Percentiles rank a stretch among this genome's conserved stretches.
Conservation (phyloP, 176 grass and related monocot genomes). For the Pontederia paniculata region DNA sequence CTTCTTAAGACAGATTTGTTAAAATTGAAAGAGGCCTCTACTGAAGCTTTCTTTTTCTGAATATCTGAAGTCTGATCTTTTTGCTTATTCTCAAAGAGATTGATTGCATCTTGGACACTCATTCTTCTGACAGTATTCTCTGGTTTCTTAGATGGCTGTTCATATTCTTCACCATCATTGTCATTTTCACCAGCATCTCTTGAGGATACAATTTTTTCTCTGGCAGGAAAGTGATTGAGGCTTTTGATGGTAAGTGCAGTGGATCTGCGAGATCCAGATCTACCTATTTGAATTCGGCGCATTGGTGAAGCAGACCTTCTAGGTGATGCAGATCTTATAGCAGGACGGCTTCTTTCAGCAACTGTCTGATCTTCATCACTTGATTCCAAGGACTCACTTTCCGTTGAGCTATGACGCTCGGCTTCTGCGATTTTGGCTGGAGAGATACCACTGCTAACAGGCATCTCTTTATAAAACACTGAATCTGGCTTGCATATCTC, state of each 20-base stretch:
- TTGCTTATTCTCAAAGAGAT: constrained; percentile 81
- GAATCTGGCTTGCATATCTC: constrained; percentile 13
- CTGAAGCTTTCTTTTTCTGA: constrained; percentile 49
- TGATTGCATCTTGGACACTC: constrained; percentile 91
- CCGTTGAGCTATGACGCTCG: constrained; percentile 64
- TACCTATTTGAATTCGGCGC: constrained; percentile 85
- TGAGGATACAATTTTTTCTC: constrained; percentile 57
- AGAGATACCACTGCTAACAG: constrained; percentile 40
- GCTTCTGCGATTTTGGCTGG: constrained; percentile 77
- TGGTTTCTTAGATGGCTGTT: constrained; percentile 52
- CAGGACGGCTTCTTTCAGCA: constrained; percentile 71
- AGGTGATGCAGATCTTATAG: constrained; percentile 74
- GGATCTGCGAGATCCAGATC: constrained; percentile 74
- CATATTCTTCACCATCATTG: constrained; percentile 41
- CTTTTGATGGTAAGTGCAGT: constrained; percentile 80
- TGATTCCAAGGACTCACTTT: constrained; percentile 47
- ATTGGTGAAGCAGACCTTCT: constrained; percentile 92
- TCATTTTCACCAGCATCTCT: constrained; percentile 53
- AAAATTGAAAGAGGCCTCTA: constrained; percentile 31
- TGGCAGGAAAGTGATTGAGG: constrained; percentile 60
- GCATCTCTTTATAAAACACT: constrained; percentile 19
- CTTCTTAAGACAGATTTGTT: constrained; percentile 68
- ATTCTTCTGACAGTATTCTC: constrained; percentile 66
- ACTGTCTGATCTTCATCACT: constrained; percentile 38
- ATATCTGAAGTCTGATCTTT: constrained; percentile 50